A percentile compares a stretch with the other conserved stretches of the same genome.
phyloP scores from a whole-genome alignment of 306 rosid genomes.

The Cicer yamashitae region DNA sequence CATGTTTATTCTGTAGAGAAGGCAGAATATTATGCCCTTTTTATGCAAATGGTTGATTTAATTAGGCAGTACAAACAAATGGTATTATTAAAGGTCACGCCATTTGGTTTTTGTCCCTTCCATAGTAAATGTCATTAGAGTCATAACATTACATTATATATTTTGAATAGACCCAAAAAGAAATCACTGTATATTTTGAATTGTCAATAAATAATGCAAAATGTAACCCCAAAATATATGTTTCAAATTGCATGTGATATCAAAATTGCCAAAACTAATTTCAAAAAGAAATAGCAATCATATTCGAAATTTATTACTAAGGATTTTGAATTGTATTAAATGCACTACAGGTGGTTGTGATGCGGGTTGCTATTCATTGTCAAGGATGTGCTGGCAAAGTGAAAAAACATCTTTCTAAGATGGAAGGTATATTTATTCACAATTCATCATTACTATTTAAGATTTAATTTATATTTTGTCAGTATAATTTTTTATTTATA shows the following conservation, averaged over 20 bases:
- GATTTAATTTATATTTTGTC: too few relatives aligned
- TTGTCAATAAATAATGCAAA: neutral
- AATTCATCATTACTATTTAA: neutral
- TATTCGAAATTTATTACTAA: constrained; percentile 14
- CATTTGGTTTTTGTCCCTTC: constrained; percentile 43
- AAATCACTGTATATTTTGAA: constrained; percentile 7
- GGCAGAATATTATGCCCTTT: constrained; percentile 40
- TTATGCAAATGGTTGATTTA: constrained; percentile 38
- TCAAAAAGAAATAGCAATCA: constrained; percentile 8
- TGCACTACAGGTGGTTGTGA: constrained; percentile 80
- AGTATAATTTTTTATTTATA: too few relatives aligned
- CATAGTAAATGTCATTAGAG: neutral
- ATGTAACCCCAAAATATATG: too few relatives aligned
- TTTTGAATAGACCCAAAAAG: too few relatives aligned
- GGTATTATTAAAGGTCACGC: constrained; percentile 30
- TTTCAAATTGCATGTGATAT: constrained; percentile 23
- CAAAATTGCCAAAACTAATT: neutral
- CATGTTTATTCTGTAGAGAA: constrained; percentile 51
- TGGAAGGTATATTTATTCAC: constrained; percentile 54
- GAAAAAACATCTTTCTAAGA: constrained; percentile 81
- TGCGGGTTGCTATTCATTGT: constrained; percentile 90
- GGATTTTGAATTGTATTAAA: constrained; percentile 37
- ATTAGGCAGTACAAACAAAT: constrained; percentile 30
- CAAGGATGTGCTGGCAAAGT: constrained; percentile 96
- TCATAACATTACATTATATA: neutral